Conservation (phyloP, 2,329 filamentous ascomycete genomes). For the Leptographium galeiforme region DNA sequence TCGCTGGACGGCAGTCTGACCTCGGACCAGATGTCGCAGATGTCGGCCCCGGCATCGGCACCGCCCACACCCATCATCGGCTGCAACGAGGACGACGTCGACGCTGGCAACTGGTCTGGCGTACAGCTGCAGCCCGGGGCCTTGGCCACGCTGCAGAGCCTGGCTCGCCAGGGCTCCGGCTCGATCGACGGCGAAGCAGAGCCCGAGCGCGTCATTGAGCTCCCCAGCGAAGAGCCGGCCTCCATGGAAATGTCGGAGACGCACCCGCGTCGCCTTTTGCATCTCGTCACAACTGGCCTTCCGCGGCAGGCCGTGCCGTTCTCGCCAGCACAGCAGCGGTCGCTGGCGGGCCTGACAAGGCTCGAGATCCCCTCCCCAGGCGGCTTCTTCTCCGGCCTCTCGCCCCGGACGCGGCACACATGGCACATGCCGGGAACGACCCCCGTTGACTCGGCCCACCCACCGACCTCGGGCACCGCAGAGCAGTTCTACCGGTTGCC, state of each 20-base stretch:
- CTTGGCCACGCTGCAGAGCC: slow-evolving; percentile 64
- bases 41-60: slow-evolving; percentile 51
- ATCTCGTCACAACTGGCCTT: slow-evolving; percentile 30
- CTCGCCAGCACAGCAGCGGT: slow-evolving; percentile 39
- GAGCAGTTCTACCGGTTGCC: slow-evolving; percentile 83
- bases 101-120: slow-evolving; percentile 49
- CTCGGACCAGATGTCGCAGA: slow-evolving; percentile 66
- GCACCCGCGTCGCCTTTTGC: slow-evolving; percentile 36
- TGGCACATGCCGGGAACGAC: slow-evolving; percentile 54
- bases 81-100: slow-evolving; percentile 37
- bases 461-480: slow-evolving; percentile 79
- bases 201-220: slow-evolving; percentile 40
- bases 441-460: slow-evolving; percentile 35
- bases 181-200: slow-evolving; percentile 44
- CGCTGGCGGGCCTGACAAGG: slow-evolving; percentile 59
- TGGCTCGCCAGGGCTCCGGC: slow-evolving; percentile 43
- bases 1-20: slow-evolving; percentile 81
- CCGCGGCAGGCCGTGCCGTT: slow-evolving; percentile 19
- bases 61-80: slow-evolving; percentile 70
- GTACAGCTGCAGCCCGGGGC: slow-evolving; percentile 68
- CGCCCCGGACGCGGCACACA: slow-evolving; percentile 60
- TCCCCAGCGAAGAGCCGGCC: slow-evolving; percentile 18
- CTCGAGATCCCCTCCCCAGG: slow-evolving; percentile 85
- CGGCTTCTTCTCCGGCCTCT: slow-evolving; percentile 80
- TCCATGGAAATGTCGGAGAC: slow-evolving; percentile 30